A percentile compares a stretch with the other conserved stretches of the same genome.
Conservation (phyloP, 2,329 filamentous ascomycete genomes). For the Fusarium stilboides region DNA sequence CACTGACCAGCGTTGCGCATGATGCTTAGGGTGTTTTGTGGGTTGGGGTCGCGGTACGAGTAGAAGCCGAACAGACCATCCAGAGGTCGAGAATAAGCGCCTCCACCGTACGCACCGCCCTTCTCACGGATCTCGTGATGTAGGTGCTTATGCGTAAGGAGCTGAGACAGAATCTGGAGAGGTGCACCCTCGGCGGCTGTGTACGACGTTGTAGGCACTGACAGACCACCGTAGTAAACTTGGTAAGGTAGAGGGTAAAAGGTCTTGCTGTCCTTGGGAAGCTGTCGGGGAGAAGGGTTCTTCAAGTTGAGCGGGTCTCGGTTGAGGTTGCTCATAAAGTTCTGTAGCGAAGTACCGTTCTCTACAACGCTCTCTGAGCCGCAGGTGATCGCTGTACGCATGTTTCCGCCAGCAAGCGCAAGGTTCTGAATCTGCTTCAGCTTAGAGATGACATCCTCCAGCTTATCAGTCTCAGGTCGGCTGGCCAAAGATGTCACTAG, state of each 20-base stretch:
- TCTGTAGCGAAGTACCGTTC: constrained; percentile 80
- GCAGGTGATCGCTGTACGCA: constrained; percentile 90
- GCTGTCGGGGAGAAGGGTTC: constrained; percentile 50
- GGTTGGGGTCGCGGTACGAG: constrained; percentile 96
- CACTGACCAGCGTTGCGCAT: constrained; percentile 87
- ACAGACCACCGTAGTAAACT: constrained; percentile 92
- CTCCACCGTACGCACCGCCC: constrained; percentile 94
- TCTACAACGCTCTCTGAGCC: constrained; percentile 77
- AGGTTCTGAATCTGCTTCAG: constrained; percentile 88
- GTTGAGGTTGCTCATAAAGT: constrained; percentile 71
- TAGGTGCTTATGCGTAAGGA: constrained; percentile 95
- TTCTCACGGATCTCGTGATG: constrained; percentile 99
- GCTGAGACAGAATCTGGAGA: constrained; percentile 89
- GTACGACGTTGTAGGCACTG: constrained; percentile 88
- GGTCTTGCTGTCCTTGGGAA: constrained; percentile 74
- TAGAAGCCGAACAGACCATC: constrained; percentile 95
- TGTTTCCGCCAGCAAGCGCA: constrained; percentile 76
- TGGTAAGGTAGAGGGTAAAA: constrained; percentile 98
- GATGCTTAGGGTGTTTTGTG: constrained; percentile 86
- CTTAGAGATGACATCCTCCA: constrained; percentile 83
- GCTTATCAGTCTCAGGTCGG: constrained; percentile 76
- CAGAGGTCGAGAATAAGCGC: constrained; percentile 84
- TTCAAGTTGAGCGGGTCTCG: constrained; percentile 59
- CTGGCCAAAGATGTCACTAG: constrained; percentile 84
- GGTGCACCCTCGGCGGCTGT: constrained; percentile 81